A percentile compares a stretch with the other conserved stretches of the same genome.
Conservation (phyloP, 2,329 filamentous ascomycete genomes). For the Hypoxylon sp. region DNA sequence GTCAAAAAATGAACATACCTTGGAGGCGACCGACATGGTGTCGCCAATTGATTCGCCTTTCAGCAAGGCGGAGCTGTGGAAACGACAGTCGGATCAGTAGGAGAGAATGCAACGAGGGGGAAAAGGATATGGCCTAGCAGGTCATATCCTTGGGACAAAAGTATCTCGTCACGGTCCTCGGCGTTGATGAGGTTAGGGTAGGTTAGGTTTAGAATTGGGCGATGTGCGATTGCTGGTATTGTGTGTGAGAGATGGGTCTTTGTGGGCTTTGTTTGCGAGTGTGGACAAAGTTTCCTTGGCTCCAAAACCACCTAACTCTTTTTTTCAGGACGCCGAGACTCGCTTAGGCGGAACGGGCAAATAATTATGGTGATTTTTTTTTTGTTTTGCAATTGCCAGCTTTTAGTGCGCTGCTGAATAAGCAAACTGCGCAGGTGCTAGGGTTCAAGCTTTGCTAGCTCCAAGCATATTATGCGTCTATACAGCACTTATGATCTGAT, state of each 20-base stretch:
- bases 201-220: constrained; percentile 32
- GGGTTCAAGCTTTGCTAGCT: constrained; percentile 35
- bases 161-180: constrained; percentile 42
- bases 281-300: constrained; percentile 37
- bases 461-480: constrained; percentile 8
- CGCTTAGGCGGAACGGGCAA: constrained; percentile 45
- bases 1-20: constrained; percentile 61
- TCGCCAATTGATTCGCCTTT: constrained; percentile 69
- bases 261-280: constrained; percentile 29
- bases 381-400: constrained; percentile 36
- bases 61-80: constrained; percentile 61
- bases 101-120: constrained; percentile 44
- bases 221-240: constrained; percentile 25
- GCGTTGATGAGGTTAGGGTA: constrained; percentile 27
- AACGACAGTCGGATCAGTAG: constrained; percentile 54
- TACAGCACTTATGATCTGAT: not conserved
- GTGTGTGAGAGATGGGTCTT: constrained; percentile 27
- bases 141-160: constrained; percentile 54
- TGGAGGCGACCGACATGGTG: constrained; percentile 74
- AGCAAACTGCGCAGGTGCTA: constrained; percentile 26
- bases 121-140: constrained; percentile 56
- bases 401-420: constrained; percentile 45
- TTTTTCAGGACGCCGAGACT: constrained; percentile 39
- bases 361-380: constrained; percentile 34
- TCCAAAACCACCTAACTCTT: constrained; percentile 27